phyloP scores from a whole-genome alignment of 495 filamentous ascomycete genomes.

The Penicillium maclennaniae region DNA sequence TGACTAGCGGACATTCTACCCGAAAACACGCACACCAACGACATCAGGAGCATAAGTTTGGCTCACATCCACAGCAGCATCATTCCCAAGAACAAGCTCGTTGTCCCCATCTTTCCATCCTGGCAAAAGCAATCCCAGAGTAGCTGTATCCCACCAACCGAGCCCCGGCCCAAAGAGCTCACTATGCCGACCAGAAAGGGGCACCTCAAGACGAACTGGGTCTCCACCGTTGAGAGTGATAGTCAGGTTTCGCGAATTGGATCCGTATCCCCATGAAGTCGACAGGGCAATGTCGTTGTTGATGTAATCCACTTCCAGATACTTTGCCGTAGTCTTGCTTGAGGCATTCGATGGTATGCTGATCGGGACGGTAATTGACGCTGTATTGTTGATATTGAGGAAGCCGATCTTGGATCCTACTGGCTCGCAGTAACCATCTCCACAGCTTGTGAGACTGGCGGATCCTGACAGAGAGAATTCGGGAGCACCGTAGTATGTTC shows the following conservation, averaged over 20 bases:
- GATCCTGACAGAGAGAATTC: constrained; percentile 32
- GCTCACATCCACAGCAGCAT: constrained; percentile 22
- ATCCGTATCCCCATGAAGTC: constrained; percentile 37
- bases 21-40: constrained; percentile 28
- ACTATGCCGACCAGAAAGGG: constrained; percentile 44
- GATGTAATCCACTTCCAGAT: constrained; percentile 45
- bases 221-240: constrained; percentile 37
- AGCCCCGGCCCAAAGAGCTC: constrained; percentile 40
- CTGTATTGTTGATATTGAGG: constrained; percentile 22
- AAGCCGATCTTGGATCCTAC: constrained; percentile 42
- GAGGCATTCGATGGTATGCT: constrained; percentile 3
- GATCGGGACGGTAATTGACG: constrained; percentile 22
- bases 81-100: constrained; percentile 39
- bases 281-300: constrained; percentile 50
- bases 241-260: constrained; percentile 46
- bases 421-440: constrained; percentile 30
- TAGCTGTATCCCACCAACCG: constrained; percentile 49
- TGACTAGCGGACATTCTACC: constrained; percentile 6
- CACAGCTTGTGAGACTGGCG: constrained; percentile 29
- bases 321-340: constrained; percentile 24
- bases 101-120: constrained; percentile 43
- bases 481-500: constrained; percentile 39
- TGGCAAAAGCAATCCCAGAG: constrained; percentile 38
- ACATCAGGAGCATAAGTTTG: constrained; percentile 40
- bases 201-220: constrained; percentile 44